phyloP scores from a whole-genome alignment of 352 stramenopile genomes.

The Thraustotheca clavata region DNA sequence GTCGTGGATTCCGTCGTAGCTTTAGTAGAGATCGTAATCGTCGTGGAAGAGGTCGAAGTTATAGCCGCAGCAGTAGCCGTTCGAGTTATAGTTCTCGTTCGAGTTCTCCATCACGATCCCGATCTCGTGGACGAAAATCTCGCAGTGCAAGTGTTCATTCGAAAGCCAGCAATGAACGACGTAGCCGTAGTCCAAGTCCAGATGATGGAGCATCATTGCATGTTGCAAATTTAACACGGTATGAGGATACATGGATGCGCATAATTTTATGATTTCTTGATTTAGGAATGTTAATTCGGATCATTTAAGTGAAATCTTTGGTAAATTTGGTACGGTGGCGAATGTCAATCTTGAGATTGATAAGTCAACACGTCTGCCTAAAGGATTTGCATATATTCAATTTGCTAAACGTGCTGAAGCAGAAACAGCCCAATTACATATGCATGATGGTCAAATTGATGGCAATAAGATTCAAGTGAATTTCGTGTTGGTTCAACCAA shows the following conservation, averaged over 20 bases:
- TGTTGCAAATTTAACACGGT: constrained; percentile 76
- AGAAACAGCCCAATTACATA: constrained; percentile 49
- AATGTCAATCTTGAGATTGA: constrained; percentile 41
- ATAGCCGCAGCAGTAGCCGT: constrained; percentile 13
- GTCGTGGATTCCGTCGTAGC: neutral
- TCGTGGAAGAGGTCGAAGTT: constrained; percentile 1
- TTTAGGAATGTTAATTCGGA: constrained; percentile 66
- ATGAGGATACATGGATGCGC: neutral
- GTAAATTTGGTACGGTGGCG: constrained; percentile 67
- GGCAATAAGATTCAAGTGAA: constrained; percentile 62
- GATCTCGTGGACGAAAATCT: constrained; percentile 6
- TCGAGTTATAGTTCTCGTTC: constrained; percentile 19
- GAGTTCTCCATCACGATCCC: constrained; percentile 8
- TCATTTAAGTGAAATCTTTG: constrained; percentile 79
- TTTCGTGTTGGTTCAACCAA: constrained; percentile 17
- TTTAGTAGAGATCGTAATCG: neutral
- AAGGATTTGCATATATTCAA: constrained; percentile 32
- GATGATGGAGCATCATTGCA: constrained; percentile 36
- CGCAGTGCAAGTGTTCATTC: neutral
- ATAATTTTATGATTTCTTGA: no score
- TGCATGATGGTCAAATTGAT: constrained; percentile 82
- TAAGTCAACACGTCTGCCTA: constrained; percentile 25
- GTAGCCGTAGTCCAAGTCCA: constrained; percentile 17
- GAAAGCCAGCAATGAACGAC: constrained; percentile 1
- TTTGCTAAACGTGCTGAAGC: constrained; percentile 48